Base-by-base conservation (phyloP, 768 basidiomycete genomes). In the Lepiota brunneoincarnata region DNA sequence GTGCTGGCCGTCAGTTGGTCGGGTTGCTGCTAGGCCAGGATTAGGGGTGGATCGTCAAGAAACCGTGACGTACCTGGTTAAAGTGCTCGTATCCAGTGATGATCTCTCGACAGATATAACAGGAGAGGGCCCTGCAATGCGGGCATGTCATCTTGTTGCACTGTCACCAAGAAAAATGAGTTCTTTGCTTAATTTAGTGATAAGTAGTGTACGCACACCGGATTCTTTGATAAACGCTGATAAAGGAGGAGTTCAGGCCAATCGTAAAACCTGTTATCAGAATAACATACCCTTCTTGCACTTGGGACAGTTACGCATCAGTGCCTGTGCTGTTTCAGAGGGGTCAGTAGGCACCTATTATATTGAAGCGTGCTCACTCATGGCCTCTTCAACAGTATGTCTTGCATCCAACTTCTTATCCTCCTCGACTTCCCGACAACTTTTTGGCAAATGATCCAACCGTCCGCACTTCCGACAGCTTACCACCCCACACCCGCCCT, bases 81-180 rank as follows among this genome's bases (percentile, higher is more conserved):
- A 92, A 93, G 63, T 93, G 91, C 0, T 90, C 85, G 61, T 93
- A 92, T 1, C 89, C 89, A 0, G 28, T 70, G 37, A 95, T 88
- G 31, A 85, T 61, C 62, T 88, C 60, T 24, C 90, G 79, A 64
- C 94, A 96, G 21, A 92, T 73, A 63, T 97, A 95, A 68, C 94
- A 97, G 0, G 87, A 92, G 37, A 89, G 34, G 0, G 90, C 84
- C 1, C 42, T 57, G 63, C 94, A 96, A 55, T 85, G 70, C 1
- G 85, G 81, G 61, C 91, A 92, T 0, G 74, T 78, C 86, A 97
- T 95, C 67, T 96, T 96, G 79, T 96, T 96, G 72, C 94, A 96
- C 86, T 91, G 59, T 24, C 49, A 52, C 55, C 31, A 61, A 46
- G 34, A 51, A n/a, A 38, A 24, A 26, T 53, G 20, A 31, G 17